Evolutionary conservation across 768 basidiomycete genomes (phyloP).

Genomic region (Agrocybe chaxingu): DNA sequence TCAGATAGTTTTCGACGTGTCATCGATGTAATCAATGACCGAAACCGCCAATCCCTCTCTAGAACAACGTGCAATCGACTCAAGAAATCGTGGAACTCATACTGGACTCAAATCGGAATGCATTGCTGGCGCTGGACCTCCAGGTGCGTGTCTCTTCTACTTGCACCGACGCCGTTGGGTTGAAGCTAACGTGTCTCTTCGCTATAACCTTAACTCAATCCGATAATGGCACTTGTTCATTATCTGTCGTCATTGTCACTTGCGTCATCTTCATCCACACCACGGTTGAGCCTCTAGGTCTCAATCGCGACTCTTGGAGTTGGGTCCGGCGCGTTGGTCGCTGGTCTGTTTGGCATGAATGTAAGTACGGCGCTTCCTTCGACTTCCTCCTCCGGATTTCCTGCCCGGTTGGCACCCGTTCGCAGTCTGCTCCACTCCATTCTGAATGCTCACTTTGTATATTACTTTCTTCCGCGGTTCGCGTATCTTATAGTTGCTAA

Average conservation of each 20-base stretch:
- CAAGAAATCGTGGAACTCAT: slow-evolving; percentile 98
- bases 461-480: slow-evolving; percentile 7
- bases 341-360: slow-evolving; percentile 96
- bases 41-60: neutral
- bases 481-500: slow-evolving; percentile 51
- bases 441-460: neutral
- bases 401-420: too few relatives aligned
- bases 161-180: too few relatives aligned
- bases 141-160: slow-evolving; percentile 45
- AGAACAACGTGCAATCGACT: slow-evolving; percentile 94
- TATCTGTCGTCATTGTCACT: too few relatives aligned
- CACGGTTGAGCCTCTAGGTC: slow-evolving; percentile 40
- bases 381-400: too few relatives aligned
- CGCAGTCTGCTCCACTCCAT: too few relatives aligned
- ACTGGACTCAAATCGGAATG: slow-evolving; percentile 93
- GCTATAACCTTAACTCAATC: too few relatives aligned
- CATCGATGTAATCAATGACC: neutral
- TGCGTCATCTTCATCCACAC: too few relatives aligned
- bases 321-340: slow-evolving; percentile 84
- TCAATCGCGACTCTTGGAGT: slow-evolving; percentile 95
- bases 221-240: too few relatives aligned
- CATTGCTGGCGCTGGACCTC: slow-evolving; percentile 85
- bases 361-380: slow-evolving; percentile 42
- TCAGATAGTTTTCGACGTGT: slow-evolving; percentile 25
- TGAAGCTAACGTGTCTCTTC: too few relatives aligned